Conservation (phyloP, 2,329 filamentous ascomycete genomes). For the Fusarium citri region DNA sequence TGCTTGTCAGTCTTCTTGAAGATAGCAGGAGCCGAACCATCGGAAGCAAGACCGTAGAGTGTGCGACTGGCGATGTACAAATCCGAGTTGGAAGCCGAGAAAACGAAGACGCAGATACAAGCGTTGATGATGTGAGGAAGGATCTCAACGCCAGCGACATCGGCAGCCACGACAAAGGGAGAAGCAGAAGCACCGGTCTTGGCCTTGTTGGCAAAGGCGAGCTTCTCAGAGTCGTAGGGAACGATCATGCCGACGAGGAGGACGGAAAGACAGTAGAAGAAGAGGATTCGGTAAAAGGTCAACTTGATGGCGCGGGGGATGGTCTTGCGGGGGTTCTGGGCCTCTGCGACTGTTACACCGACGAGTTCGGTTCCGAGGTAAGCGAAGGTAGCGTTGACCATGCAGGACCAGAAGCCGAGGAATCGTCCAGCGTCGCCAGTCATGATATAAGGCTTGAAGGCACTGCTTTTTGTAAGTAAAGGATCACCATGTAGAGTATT, state of each 20-base stretch:
- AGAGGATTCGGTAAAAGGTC: slow-evolving; percentile 83
- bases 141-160: slow-evolving; percentile 69
- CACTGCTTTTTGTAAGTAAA: slow-evolving; percentile 46
- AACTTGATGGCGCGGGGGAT: slow-evolving; percentile 83
- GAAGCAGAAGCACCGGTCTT: slow-evolving; percentile 60
- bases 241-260: slow-evolving; percentile 82
- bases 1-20: slow-evolving; percentile 77
- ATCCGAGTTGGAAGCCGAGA: slow-evolving; percentile 82
- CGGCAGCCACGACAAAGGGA: slow-evolving; percentile 81
- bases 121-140: slow-evolving; percentile 78
- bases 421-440: slow-evolving; percentile 60
- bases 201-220: slow-evolving; percentile 67
- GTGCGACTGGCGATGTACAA: slow-evolving; percentile 80
- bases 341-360: slow-evolving; percentile 82
- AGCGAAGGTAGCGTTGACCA: slow-evolving; percentile 82
- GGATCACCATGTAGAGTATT: accelerated
- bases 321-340: slow-evolving; percentile 81
- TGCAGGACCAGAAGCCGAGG: slow-evolving; percentile 74
- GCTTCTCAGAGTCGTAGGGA: slow-evolving; percentile 72
- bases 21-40: slow-evolving; percentile 77
- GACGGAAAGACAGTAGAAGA: slow-evolving; percentile 82
- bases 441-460: slow-evolving; percentile 50
- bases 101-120: slow-evolving; percentile 80
- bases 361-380: slow-evolving; percentile 82
- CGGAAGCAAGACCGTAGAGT: slow-evolving; percentile 77